Base-by-base conservation (phyloP, 495 filamentous ascomycete species). In the Penicillium paradoxum region DNA sequence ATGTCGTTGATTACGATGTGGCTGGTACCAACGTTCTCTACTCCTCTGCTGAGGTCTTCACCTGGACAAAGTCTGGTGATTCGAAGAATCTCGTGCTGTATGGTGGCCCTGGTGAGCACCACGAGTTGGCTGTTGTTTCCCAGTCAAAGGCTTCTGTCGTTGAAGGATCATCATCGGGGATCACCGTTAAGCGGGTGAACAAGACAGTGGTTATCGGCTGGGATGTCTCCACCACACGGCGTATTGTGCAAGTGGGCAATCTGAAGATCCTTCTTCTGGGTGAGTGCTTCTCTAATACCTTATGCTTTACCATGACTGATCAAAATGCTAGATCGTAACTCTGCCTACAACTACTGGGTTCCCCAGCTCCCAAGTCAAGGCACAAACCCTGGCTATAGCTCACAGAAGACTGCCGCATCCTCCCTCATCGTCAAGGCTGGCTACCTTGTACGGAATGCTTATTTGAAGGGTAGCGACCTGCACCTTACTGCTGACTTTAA, bases 341-440 rank as follows among this genome's bases (percentile, higher is more conserved):
- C 78, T n/a, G 86, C 84, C 0, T 89, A 89, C 68, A 82, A 87
- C 58, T 88, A 85, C 74, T 90, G 86, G 87, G 76, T 79, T 11
- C 78, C 83, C 2, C 72, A 86, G 52, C 61, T 83, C 10, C 67
- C 67, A 1, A 56, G 54, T 46, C 54, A 34, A n/a, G 67, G 57
- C n/a, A 66, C 41, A 13, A 56, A 53, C 15, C 66, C 72, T 18
- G 69, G 66, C 4, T 78, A 64, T 41, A 69, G 64, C 41, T 73
- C 63, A n/a, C 45, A 68, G 56, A 64, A 73, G 34, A 62, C 56
- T 2, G 67, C 72, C 39, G 70, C 69, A 15, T 72, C 71, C 0
- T 76, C 80, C 0, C 68, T 88, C 3, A 86, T 91, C 49, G 73
- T 90, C 52, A 79, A 85, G 51, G 88, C 84, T 0, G 83, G 85